These are phyloP conservation scores for Myriosclerotinia duriaeana DNA, from an alignment of 2,329 filamentous ascomycete species.

Conservation along the genomic window DNA sequence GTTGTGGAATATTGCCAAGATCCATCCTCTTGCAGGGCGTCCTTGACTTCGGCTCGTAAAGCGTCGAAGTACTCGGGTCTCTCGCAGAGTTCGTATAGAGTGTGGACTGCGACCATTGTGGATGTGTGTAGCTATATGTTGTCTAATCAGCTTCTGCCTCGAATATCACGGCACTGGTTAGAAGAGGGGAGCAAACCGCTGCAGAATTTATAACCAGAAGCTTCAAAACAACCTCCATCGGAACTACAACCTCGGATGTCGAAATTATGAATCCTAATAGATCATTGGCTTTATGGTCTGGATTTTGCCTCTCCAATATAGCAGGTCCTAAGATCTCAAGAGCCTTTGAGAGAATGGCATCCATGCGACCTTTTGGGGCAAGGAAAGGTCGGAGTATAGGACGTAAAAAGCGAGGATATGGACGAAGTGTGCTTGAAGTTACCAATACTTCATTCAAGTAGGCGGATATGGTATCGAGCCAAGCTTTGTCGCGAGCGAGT, in stretches of 20 bases:
- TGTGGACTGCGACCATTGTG: slow-evolving; percentile 46
- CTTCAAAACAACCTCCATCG: slow-evolving; percentile 6
- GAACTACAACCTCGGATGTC: not conserved
- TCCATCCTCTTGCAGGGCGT: slow-evolving; percentile 35
- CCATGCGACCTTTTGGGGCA: slow-evolving; percentile 16
- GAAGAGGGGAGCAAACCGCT: not conserved
- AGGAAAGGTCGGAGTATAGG: not conserved
- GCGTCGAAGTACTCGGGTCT: slow-evolving; percentile 46
- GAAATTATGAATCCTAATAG: slow-evolving; percentile 4
- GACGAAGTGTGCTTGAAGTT: not conserved
- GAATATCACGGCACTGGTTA: not conserved
- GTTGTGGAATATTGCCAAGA: not conserved
- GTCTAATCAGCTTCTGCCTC: not conserved
- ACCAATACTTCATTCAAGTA: slow-evolving; percentile 1
- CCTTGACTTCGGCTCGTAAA: slow-evolving; percentile 34
- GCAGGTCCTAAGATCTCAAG: not conserved
- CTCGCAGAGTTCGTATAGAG: slow-evolving; percentile 54
- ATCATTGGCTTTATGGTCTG: not conserved
- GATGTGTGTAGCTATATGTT: slow-evolving; percentile 41
- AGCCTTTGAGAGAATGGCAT: slow-evolving; percentile 12
- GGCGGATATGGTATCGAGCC: slow-evolving; percentile 26
- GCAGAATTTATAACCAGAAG: slow-evolving; percentile 8
- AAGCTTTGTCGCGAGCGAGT: slow-evolving; percentile 33
- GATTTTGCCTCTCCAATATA: slow-evolving; percentile 5
- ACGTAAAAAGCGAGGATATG: slow-evolving; percentile 1